Evolutionary conservation across 164 flowering plant genomes (phyloP).

Genomic region (Dillenia suffruticosa): DNA sequence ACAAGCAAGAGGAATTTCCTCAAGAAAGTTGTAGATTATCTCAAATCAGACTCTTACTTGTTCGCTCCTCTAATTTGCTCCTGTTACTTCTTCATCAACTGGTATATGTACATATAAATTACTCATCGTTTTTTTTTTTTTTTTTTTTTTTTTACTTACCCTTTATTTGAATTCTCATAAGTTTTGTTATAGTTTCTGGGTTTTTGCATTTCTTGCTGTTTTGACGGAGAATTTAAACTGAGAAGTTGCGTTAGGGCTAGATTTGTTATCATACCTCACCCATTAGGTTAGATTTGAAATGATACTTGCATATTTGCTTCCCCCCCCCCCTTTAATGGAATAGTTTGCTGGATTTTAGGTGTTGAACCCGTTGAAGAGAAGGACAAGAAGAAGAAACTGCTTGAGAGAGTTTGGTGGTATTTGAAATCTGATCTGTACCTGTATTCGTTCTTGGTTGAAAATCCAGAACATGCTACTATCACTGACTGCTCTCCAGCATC

Average conservation of each 20-base stretch:
- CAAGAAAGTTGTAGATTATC: conserved; percentile 31
- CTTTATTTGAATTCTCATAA: too few species aligned
- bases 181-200: too few species aligned
- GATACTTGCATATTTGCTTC: too few species aligned
- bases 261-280: too few species aligned
- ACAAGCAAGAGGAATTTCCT: conserved; percentile 17
- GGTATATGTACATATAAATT: conserved; percentile 2
- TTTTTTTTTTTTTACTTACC: background rate
- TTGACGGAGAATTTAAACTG: too few species aligned
- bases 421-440: conserved; percentile 24
- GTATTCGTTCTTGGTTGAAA: conserved; percentile 18
- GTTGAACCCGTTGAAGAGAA: too few species aligned
- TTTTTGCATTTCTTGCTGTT: too few species aligned
- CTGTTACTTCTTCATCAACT: background rate
- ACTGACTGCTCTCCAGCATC: background rate
- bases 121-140: background rate
- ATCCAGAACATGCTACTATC: background rate
- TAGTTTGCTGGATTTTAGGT: too few species aligned
- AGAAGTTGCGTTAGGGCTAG: too few species aligned
- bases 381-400: conserved; percentile 2
- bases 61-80: conserved; percentile 39
- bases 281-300: too few species aligned
- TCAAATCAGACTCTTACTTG: conserved; percentile 48
- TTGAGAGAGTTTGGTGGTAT: conserved; percentile 16
- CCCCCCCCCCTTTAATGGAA: too few species aligned